Conservation (phyloP, 2,329 filamentous ascomycete species). For the Pezicula radicicola region DNA sequence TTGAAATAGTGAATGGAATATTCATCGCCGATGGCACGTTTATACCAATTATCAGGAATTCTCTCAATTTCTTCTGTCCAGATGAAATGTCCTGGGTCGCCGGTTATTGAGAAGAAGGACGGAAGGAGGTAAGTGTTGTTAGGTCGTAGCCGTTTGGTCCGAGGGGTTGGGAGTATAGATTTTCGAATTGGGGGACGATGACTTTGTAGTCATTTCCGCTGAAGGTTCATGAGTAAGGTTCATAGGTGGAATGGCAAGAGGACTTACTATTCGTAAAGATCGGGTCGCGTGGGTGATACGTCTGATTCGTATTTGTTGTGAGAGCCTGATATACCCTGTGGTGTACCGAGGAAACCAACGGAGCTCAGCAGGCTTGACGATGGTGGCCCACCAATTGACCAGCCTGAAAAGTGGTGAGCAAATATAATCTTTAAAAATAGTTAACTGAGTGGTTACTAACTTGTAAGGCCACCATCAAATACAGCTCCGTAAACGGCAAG, state of each 20-base stretch:
- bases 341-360: conserved; percentile 24
- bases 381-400: conserved; percentile 48
- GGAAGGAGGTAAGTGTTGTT: conserved; percentile 39
- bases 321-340: conserved; percentile 44
- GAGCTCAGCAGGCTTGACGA: conserved; percentile 22
- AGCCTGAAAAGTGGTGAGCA: conserved; percentile 24
- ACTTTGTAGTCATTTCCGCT: conserved; percentile 47
- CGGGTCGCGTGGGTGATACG: conserved; percentile 47
- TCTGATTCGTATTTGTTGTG: conserved; percentile 56
- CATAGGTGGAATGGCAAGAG: too few species aligned
- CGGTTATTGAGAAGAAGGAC: conserved; percentile 28
- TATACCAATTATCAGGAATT: conserved; percentile 25
- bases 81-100: conserved; percentile 15
- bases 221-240: conserved; percentile 8
- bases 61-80: conserved; percentile 13
- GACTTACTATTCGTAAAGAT: conserved; percentile 40
- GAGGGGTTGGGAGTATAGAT: conserved; percentile 38
- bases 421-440: too few species aligned
- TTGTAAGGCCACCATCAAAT: conserved; percentile 45
- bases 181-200: conserved; percentile 48
- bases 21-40: conserved; percentile 21
- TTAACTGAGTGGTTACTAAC: conserved; percentile 24
- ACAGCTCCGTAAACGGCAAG: conserved; percentile 41
- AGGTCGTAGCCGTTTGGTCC: conserved; percentile 37
- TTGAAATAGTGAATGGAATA: conserved; percentile 38